Evolutionary conservation across 1,139 yeast species (phyloP).

Genomic region (Pichia sp.): DNA sequence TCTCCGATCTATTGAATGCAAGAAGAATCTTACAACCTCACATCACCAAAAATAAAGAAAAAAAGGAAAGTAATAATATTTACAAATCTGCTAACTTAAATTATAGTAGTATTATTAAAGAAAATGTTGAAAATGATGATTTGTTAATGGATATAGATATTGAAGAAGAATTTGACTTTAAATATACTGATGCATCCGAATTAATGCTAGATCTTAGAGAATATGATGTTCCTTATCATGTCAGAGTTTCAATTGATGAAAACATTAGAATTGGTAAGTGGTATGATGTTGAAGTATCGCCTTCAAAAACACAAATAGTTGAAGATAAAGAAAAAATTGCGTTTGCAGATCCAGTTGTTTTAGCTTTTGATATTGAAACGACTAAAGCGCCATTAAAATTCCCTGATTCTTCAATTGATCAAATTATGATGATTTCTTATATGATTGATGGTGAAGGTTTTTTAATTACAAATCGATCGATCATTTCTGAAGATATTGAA

Average conservation of each 20-base stretch:
- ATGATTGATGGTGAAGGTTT: constrained; percentile 98
- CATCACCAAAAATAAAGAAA: constrained; percentile 59
- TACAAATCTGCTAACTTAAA: constrained; percentile 51
- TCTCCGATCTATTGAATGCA: constrained; percentile 68
- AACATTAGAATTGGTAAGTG: constrained; percentile 90
- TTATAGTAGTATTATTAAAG: constrained; percentile 28
- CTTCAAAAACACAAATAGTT: constrained; percentile 44
- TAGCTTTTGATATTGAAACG: constrained; percentile 97
- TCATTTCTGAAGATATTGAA: constrained; percentile 88
- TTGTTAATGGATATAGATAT: constrained; percentile 24
- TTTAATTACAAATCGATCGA: constrained; percentile 88
- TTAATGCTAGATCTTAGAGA: constrained; percentile 78
- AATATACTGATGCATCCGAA: constrained; percentile 50
- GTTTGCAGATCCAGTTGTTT: constrained; percentile 94
- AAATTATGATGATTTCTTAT: constrained; percentile 97
- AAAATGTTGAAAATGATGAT: constrained; percentile 22
- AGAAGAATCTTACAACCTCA: constrained; percentile 65
- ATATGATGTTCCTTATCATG: constrained; percentile 95
- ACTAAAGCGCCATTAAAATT: constrained; percentile 94
- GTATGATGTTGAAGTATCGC: constrained; percentile 72
- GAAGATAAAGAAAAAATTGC: constrained; percentile 75
- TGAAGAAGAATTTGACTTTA: constrained; percentile 20
- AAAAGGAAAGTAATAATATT: constrained; percentile 62
- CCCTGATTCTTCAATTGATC: constrained; percentile 90
- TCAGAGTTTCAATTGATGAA: constrained; percentile 85